Base-by-base conservation (phyloP, 129 eudicot species). In the Centrapalus pauciflorus region DNA sequence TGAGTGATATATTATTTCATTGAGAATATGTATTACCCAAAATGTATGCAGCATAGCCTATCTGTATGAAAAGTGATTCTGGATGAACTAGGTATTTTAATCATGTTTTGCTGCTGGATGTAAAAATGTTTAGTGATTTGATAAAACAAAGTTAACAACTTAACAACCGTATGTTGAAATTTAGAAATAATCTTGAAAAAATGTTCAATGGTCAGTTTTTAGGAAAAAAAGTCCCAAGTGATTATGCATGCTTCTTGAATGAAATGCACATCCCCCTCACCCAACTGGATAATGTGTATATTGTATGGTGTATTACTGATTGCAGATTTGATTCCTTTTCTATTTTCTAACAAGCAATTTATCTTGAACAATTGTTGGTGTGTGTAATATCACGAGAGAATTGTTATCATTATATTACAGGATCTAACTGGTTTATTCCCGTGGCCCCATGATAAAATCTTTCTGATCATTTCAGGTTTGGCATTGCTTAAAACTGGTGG, bases 401-500 rank as follows among this genome's bases (percentile, higher is more conserved):
- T 16, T 5, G 24, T 45, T 45, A 5, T n/a, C 1, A 45, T 16
- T 45, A 14, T 45, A 45, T 45, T n/a, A 45, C 24, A 45, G 52
- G 23, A 50, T 25, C 64, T 51, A 30, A 50, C 16, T 35, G 56
- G 37, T 19, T 38, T 62, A 24, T n/a, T 61, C 11, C 33, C 23
- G 25, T 17, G 32, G 34, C 54, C 54, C 13, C 30, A 25, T 70
- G 45, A 54, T 45, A 26, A 50, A 48, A 25, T 19, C 12, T 38
- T 50, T 48, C 5, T 69, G 66, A 40, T 70, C 26, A 11, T 69
- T 79, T 64, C 82, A 93, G 98, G 99, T 70, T 28, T 89, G 71
- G 72, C 99, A 52, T 77, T 94, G 90, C 96, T 94, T 66, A 94
- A 84, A 79, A 87, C 73, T 74, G 99, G 97, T 67, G 99, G 99